phyloP scores from a whole-genome alignment of 129 eudicot species.

The Centrapalus pauciflorus region DNA sequence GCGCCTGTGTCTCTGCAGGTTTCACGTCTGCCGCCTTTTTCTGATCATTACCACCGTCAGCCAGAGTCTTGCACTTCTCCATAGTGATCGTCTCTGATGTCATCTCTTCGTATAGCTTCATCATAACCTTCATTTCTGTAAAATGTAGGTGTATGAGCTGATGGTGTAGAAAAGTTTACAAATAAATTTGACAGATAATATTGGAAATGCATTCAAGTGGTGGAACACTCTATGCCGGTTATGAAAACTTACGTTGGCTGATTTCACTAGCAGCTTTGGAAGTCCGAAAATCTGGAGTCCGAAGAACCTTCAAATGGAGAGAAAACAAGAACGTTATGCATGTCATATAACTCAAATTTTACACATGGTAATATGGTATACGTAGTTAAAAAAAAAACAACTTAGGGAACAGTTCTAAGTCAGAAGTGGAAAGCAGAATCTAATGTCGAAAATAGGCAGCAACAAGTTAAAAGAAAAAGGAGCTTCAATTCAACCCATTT shows the following conservation, averaged over 20 bases:
- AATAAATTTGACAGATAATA: too few relatives aligned
- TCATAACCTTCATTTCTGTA: slow-evolving; percentile 64
- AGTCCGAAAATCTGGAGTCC: slow-evolving; percentile 63
- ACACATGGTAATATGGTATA: too few relatives aligned
- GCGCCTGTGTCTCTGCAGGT: slow-evolving; percentile 11
- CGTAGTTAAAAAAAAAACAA: too few relatives aligned
- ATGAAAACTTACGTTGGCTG: slow-evolving; percentile 44
- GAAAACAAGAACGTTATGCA: not conserved
- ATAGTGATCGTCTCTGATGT: slow-evolving; percentile 28
- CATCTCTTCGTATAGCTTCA: slow-evolving; percentile 67
- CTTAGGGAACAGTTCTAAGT: not conserved
- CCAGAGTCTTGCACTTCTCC: slow-evolving; percentile 29
- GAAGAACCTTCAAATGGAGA: slow-evolving; percentile 55
- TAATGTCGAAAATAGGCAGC: not conserved
- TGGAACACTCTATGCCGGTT: not conserved
- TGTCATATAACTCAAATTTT: too few relatives aligned
- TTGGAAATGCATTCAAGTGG: too few relatives aligned
- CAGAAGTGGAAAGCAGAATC: not conserved
- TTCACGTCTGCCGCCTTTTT: slow-evolving; percentile 29
- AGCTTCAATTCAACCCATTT: not conserved
- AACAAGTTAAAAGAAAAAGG: not conserved
- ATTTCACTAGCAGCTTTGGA: slow-evolving; percentile 75
- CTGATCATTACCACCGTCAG: slow-evolving; percentile 8
- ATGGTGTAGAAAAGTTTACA: not conserved
- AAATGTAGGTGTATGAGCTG: not conserved